Base-by-base conservation (phyloP, 192 early-diverging fungal species). In the Entomortierella parvispora region DNA sequence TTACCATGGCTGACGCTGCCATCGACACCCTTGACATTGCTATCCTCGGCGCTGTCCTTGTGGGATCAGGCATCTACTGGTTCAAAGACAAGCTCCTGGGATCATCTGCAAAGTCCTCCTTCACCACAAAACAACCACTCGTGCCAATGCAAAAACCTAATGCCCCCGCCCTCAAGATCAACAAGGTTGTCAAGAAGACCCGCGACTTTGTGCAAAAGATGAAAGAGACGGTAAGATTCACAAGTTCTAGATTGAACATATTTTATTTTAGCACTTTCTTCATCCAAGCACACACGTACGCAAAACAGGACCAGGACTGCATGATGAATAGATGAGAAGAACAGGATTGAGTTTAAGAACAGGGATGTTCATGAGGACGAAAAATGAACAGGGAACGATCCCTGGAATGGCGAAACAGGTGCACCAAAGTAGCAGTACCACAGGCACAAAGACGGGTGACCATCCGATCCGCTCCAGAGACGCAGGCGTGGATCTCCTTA, bases 161-260 rank as follows among this genome's bases (percentile, higher is more conserved):
- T 43, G 51, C 60, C 10, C 45, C 84, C 3, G 64, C 48, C 10
- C 65, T 62, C 51, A 79, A 82, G 32, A 55, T 74, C 52, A 65
- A 45, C 37, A 61, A 70, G 50, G 40, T 46, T 14, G 64, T 34
- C 53, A 85, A 69, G 51, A 82, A 79, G 71, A 80, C 70, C 58
- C 83, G 71, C 40, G 68, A 78, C 58, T 88, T 88, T 74, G 81
- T 88, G 11, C 80, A 88, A 56, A 74, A 81, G 37, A 88, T 88
- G 87, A 71, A 69, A 46, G 81, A 88, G 40, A 81, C 83, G 42
- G 87, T 83, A 79, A 62, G 65, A n/a, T 49, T 49, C 26, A 25
- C 31, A 49, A n/a, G n/a, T n/a, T n/a, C n/a, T n/a, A n/a, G n/a
- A n/a, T n/a, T n/a, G n/a, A n/a, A n/a, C n/a, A 32, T 57, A 29